Conservation (phyloP, 805 yeast species). For the Saccharomycopsis fodiens region DNA sequence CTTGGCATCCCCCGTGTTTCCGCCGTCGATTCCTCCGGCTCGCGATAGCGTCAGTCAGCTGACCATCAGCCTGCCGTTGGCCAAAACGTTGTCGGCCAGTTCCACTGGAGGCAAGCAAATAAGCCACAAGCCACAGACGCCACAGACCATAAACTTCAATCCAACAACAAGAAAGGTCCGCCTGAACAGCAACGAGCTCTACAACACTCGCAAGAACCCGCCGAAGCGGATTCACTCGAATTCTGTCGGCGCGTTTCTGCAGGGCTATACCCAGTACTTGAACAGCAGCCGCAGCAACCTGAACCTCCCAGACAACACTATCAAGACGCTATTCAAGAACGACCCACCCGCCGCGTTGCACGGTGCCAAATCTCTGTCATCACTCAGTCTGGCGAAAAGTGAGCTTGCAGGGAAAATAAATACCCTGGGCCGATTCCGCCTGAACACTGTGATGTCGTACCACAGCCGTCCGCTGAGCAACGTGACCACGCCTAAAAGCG, state of each 20-base stretch:
- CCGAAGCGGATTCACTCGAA: constrained; percentile 16
- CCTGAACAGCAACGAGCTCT: constrained; percentile 10
- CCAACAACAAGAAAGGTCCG: constrained; percentile 3
- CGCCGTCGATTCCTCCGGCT: constrained; percentile 20
- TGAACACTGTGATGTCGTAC: constrained; percentile 17
- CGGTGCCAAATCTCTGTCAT: not conserved
- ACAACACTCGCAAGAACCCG: not conserved
- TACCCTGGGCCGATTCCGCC: constrained; percentile 17
- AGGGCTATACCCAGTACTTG: not conserved
- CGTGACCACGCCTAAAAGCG: constrained; percentile 1
- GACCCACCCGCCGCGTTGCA: not conserved
- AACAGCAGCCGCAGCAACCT: constrained; percentile 4
- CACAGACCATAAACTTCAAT: constrained; percentile 1
- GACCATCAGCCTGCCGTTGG: not conserved
- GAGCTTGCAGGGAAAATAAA: constrained; percentile 15
- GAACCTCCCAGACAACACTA: constrained; percentile 4
- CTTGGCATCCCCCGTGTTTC: constrained; percentile 17
- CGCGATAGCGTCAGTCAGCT: constrained; percentile 5
- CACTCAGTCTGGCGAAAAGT: not conserved
- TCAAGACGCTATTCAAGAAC: constrained; percentile 3
- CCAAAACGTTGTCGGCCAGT: not conserved
- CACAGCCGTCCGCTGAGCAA: constrained; percentile 6
- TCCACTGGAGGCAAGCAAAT: not conserved
- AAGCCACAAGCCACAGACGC: not conserved
- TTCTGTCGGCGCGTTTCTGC: constrained; percentile 11